These are phyloP conservation scores for Hibiscus tridactylites DNA, from an alignment of 345 rosid genomes.

Conservation along the genomic window DNA sequence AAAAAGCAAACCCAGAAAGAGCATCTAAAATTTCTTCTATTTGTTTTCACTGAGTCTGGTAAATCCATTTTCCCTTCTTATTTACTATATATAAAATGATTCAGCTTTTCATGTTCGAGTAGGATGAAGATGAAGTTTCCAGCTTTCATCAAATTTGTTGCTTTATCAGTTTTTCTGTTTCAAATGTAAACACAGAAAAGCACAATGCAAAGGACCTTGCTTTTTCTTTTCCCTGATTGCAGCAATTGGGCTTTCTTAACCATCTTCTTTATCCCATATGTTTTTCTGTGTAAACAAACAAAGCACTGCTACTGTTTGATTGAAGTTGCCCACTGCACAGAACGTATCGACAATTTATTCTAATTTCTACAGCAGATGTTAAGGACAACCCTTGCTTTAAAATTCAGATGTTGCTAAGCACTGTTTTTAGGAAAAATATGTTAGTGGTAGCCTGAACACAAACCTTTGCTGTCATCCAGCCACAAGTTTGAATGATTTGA, in stretches of 20 bases:
- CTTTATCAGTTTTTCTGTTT: not conserved
- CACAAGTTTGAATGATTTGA: not conserved
- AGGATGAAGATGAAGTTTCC: not conserved
- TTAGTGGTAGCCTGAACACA: not conserved
- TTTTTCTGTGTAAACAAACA: not conserved
- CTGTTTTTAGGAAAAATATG: not conserved
- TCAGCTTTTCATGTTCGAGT: not conserved
- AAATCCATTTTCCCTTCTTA: not conserved
- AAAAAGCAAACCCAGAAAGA: slow-evolving; percentile 77
- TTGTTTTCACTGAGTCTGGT: not conserved
- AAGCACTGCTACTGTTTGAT: no score
- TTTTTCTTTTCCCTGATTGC: not conserved
- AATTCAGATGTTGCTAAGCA: no score
- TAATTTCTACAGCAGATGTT: no score
- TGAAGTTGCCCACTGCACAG: no score
- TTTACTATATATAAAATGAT: not conserved
- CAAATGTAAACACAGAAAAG: slow-evolving; percentile 8
- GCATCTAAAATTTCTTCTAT: slow-evolving; percentile 37
- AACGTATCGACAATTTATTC: no score
- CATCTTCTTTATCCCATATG: not conserved
- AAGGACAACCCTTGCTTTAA: no score
- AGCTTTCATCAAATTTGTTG: slow-evolving; percentile 3
- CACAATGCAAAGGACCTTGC: not conserved
- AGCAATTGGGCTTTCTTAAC: not conserved
- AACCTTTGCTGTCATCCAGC: slow-evolving; percentile 1